A percentile compares a stretch with the other conserved stretches of the same genome.
Evolutionary conservation across 2,329 filamentous ascomycete genomes (phyloP).

Genomic region (Fusarium praegraminearum): DNA sequence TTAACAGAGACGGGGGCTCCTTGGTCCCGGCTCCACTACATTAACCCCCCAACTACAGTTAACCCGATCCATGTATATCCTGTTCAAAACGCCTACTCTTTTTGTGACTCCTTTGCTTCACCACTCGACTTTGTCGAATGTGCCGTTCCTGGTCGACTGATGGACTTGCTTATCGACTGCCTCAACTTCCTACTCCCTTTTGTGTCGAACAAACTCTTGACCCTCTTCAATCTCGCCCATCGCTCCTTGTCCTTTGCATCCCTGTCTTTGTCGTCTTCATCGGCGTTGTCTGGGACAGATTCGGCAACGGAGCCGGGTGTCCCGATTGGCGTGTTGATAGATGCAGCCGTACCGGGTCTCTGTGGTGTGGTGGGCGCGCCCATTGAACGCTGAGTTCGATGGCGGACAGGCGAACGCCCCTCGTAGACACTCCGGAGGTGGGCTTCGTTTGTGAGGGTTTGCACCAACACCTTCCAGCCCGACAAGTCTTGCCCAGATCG

Average conservation of each 20-base stretch:
- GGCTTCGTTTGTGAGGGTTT: slow-evolving; percentile 69
- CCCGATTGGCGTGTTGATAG: slow-evolving; percentile 33
- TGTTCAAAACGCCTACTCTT: background rate
- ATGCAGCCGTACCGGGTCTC: slow-evolving; percentile 32
- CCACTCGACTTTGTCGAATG: slow-evolving; percentile 48
- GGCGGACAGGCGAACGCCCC: slow-evolving; percentile 44
- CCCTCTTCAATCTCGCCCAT: slow-evolving; percentile 76
- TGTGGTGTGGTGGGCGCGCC: slow-evolving; percentile 42
- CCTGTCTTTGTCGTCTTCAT: slow-evolving; percentile 59
- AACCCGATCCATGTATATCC: slow-evolving; percentile 6
- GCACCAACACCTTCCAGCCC: slow-evolving; percentile 67
- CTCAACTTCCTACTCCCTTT: slow-evolving; percentile 69
- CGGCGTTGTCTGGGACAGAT: slow-evolving; percentile 29
- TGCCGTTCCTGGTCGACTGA: slow-evolving; percentile 57
- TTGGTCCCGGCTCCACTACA: background rate
- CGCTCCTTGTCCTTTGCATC: slow-evolving; percentile 76
- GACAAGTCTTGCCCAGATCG: slow-evolving; percentile 55
- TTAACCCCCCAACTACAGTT: slow-evolving; percentile 16
- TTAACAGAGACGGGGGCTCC: background rate
- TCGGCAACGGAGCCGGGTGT: slow-evolving; percentile 18
- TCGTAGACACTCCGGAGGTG: slow-evolving; percentile 60
- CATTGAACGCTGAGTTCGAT: slow-evolving; percentile 25
- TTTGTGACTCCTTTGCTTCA: slow-evolving; percentile 32
- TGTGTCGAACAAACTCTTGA: slow-evolving; percentile 77
- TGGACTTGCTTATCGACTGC: slow-evolving; percentile 54